Percentiles rank a stretch among this genome's conserved stretches.
Evolutionary conservation across 345 rosid genomes (phyloP).

Genomic region (Salix udensis): DNA sequence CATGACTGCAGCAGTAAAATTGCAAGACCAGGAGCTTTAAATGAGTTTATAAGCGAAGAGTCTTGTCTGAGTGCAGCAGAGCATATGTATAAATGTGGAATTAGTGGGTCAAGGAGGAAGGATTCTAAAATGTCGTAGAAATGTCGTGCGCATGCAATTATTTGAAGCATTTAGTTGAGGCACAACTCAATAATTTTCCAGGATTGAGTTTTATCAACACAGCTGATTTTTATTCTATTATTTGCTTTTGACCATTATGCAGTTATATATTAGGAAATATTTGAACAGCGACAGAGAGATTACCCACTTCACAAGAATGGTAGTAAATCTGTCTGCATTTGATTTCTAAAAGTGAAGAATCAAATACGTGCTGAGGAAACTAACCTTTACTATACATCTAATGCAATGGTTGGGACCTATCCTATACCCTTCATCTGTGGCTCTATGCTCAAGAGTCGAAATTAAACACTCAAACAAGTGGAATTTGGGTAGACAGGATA

Average conservation of each 20-base stretch:
- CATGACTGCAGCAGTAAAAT: background rate
- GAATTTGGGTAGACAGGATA: background rate
- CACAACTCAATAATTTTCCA: background rate
- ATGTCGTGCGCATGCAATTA: background rate
- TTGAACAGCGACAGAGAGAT: too few species aligned
- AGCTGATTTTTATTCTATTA: background rate
- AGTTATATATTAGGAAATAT: background rate
- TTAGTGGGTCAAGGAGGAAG: background rate
- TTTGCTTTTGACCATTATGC: background rate
- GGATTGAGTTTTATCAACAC: background rate
- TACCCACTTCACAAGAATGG: too few species aligned
- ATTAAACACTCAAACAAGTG: background rate
- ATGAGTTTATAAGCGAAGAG: background rate
- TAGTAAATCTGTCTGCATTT: too few species aligned
- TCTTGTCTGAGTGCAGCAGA: too few species aligned
- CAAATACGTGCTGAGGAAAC: too few species aligned
- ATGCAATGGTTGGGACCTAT: too few species aligned
- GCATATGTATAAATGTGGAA: background rate
- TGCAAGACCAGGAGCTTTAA: background rate
- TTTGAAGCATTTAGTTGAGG: background rate
- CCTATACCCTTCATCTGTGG: background rate
- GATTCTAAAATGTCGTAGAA: background rate
- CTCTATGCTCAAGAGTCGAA: background rate
- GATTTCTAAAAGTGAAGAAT: too few species aligned
- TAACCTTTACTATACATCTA: too few species aligned